Evolutionary conservation across 371 early-diverging fungal genomes (phyloP).

Genomic region (Entomophthora muscae): DNA sequence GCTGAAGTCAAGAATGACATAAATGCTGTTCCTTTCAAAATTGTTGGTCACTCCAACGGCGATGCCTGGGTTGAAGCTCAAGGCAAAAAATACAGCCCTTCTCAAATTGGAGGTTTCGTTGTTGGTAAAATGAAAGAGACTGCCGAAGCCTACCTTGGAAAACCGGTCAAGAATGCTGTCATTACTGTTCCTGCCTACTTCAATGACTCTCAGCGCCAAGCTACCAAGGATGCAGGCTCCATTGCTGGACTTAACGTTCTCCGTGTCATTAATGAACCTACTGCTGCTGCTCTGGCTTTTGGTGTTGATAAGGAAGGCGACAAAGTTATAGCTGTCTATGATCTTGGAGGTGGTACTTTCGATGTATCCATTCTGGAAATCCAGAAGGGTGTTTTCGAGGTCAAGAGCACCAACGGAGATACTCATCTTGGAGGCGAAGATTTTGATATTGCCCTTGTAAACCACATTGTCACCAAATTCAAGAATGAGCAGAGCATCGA

Average conservation of each 20-base stretch:
- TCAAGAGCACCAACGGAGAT: conserved; percentile 93
- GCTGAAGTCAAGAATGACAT: conserved; percentile 65
- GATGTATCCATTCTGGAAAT: conserved; percentile 98
- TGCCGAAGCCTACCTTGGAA: conserved; percentile 77
- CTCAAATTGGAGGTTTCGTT: conserved; percentile 90
- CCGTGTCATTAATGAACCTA: conserved; percentile 98
- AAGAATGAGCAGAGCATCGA: conserved; percentile 66
- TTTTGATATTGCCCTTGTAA: conserved; percentile 82
- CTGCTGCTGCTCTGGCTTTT: conserved; percentile 98
- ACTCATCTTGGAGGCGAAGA: conserved; percentile 99
- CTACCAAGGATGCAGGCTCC: conserved; percentile 96
- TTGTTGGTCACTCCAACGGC: conserved; percentile 76
- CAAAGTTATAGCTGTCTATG: conserved; percentile 22
- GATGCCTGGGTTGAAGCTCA: conserved; percentile 96
- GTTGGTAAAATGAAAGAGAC: conserved; percentile 91
- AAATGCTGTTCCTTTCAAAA: conserved; percentile 78
- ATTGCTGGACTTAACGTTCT: conserved; percentile 94
- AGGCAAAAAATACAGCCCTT: conserved; percentile 86
- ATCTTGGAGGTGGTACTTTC: conserved; percentile 98
- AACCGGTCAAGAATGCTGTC: conserved; percentile 78
- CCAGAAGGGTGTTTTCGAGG: conserved; percentile 96
- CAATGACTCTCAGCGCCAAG: conserved; percentile 96
- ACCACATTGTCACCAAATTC: conserved; percentile 66
- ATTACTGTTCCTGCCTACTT: conserved; percentile 86
- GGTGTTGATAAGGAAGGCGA: conserved; percentile 92